phyloP scores from a whole-genome alignment of 176 grass and related monocot species.

The Lolium rigidum region DNA sequence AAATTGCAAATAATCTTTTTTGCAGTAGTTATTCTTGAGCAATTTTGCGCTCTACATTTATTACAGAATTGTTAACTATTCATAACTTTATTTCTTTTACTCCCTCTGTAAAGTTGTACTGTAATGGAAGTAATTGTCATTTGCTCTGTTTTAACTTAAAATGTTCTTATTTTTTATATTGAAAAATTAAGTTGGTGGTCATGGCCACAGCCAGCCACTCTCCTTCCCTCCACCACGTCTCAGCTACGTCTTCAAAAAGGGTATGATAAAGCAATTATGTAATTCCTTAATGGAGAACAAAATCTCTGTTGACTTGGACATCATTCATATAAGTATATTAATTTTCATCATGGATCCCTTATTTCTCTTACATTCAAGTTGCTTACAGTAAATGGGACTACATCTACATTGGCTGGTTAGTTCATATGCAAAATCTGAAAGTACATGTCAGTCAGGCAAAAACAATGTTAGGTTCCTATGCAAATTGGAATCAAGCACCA shows the following conservation, averaged over 20 bases:
- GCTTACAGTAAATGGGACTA: neutral
- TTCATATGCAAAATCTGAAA: conserved; percentile 16
- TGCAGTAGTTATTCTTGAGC: neutral
- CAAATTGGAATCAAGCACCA: neutral
- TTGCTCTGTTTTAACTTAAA: neutral
- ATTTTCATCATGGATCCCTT: neutral
- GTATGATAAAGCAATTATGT: no score
- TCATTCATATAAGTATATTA: neutral
- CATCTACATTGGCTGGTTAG: neutral
- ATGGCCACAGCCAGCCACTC: neutral
- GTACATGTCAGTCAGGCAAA: neutral
- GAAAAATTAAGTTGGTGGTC: neutral
- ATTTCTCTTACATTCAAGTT: neutral
- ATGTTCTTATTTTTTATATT: neutral
- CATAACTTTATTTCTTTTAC: neutral
- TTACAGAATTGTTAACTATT: neutral
- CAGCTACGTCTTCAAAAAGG: no score
- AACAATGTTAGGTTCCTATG: neutral
- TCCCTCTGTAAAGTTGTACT: no score
- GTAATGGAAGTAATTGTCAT: neutral
- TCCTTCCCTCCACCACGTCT: neutral
- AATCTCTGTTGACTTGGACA: no score
- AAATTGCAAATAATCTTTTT: neutral
- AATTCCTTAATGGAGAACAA: no score
- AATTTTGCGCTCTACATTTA: neutral